Base-by-base conservation (phyloP, 2,329 filamentous ascomycete genomes). In the Mycosphaerella sp. region DNA sequence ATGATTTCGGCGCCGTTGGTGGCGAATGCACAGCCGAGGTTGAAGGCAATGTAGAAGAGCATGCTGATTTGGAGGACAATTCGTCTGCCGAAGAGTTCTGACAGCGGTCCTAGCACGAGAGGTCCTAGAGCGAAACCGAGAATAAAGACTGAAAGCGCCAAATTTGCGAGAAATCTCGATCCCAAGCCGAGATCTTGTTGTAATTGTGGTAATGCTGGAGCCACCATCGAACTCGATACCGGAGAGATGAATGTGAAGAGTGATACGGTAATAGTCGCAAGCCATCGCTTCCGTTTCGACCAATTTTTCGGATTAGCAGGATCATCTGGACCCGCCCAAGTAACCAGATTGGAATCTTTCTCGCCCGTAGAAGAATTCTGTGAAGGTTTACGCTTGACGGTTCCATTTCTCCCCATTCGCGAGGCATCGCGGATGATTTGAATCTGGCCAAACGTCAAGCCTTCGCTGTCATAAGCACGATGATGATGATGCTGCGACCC, bases 271-370 rank as follows among this genome's bases (percentile, higher is more conserved):
- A 74, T 59, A 0, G 73, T 75, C 1, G 71, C 72, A 21, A 70
- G 63, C 74, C 74, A 76, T 62, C 75, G 76, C 31, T 69, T 64
- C 51, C 65, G 67, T 54, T 69, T 69, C 2, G 65, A 62, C 74
- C 74, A 76, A 53, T 76, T 76, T 58, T 75, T 75, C 1, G 75
- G 75, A 48, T 78, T 77, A 23, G 64, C 65, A 9, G 72, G 72
- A 55, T 78, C 75, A 31, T 74, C 66, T 4, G 72, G 67, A 2
- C 70, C 69, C 52, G 76, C 74, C 74, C 74, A 78, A 1, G 70
- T 72, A 1, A 77, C 73, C 2, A 69, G 58, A 48, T 68, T 67
- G 56, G 59, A 55, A 23, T 69, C 67, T 46, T 67, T 67, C 55
- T 68, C 65, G 21, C 61, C 62, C 46, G 65, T 66, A 53, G 57